phyloP scores from a whole-genome alignment of 1,284 basidiomycete species.

The Tilletia setariae region DNA sequence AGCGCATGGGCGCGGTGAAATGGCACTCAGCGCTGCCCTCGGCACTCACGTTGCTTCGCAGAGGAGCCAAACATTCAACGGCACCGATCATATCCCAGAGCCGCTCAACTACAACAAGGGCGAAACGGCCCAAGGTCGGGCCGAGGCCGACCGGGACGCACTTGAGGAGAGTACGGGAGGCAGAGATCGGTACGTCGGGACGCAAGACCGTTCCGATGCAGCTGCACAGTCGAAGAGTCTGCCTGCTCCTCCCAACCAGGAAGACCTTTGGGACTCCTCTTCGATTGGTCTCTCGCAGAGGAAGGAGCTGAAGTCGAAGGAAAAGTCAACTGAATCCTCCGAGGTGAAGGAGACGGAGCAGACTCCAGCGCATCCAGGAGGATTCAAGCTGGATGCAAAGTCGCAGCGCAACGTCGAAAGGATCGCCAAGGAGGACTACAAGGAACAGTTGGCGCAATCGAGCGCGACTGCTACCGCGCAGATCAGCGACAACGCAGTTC shows the following conservation, averaged over 20 bases:
- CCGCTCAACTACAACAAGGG: background rate
- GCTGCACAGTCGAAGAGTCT: background rate
- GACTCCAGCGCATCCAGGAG: slow-evolving; percentile 6
- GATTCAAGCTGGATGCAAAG: background rate
- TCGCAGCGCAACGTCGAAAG: slow-evolving; percentile 4
- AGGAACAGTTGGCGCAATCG: slow-evolving; percentile 1
- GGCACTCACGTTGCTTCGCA: background rate
- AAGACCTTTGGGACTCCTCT: background rate
- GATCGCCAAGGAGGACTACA: background rate
- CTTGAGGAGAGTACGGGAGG: background rate
- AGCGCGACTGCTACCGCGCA: background rate
- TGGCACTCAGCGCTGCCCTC: background rate
- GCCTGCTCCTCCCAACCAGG: background rate
- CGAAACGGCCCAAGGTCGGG: background rate
- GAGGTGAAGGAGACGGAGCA: background rate
- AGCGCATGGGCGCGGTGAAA: background rate
- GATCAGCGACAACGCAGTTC: background rate
- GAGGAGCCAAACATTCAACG: background rate
- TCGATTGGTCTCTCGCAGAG: background rate
- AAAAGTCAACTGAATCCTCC: background rate
- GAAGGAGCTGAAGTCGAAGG: background rate
- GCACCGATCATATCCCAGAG: background rate
- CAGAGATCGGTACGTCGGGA: background rate
- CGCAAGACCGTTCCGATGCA: background rate
- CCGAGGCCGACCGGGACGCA: background rate